Percentiles rank a stretch among this genome's conserved stretches.
Evolutionary conservation across 441 rosid genomes (phyloP).

Genomic region (Pelargonium australe): DNA sequence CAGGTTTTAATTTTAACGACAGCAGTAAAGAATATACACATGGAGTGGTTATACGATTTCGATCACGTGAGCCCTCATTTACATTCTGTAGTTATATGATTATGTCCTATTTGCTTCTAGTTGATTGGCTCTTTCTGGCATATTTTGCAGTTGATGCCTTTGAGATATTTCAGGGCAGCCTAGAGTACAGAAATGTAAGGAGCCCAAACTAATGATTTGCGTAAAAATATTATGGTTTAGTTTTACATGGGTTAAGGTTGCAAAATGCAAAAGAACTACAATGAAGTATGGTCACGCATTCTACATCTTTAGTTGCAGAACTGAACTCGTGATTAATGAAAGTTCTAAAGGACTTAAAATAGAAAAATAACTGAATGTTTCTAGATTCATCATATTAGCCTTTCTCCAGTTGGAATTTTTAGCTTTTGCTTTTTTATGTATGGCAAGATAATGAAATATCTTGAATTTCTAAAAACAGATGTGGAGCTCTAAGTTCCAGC

Average conservation of each 20-base stretch:
- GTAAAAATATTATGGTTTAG: neutral
- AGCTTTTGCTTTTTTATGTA: constrained; percentile 3
- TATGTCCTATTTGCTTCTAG: constrained; percentile 10
- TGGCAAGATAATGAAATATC: constrained; percentile 9
- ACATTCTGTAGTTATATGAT: constrained; percentile 13
- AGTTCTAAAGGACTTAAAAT: neutral
- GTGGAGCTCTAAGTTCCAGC: constrained; percentile 61
- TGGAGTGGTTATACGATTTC: constrained; percentile 61
- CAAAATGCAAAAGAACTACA: neutral
- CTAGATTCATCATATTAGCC: neutral
- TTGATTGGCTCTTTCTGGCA: constrained; percentile 23
- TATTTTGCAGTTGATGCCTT: constrained; percentile 65
- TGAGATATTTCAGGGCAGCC: constrained; percentile 53
- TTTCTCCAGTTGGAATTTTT: neutral
- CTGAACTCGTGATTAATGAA: neutral
- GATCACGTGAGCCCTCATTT: constrained; percentile 46
- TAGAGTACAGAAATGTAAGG: constrained; percentile 68
- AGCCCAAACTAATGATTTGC: constrained; percentile 13
- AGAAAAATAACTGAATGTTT: neutral
- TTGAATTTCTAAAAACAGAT: constrained; percentile 39
- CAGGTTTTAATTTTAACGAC: constrained; percentile 66
- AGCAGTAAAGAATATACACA: constrained; percentile 63
- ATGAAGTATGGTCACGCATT: neutral
- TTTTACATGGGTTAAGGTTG: neutral
- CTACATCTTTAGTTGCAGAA: constrained; percentile 7